A percentile compares a stretch with the other conserved stretches of the same genome.
Evolutionary conservation across 108 stramenopile genomes (phyloP).

Genomic region (Tribonema minus): DNA sequence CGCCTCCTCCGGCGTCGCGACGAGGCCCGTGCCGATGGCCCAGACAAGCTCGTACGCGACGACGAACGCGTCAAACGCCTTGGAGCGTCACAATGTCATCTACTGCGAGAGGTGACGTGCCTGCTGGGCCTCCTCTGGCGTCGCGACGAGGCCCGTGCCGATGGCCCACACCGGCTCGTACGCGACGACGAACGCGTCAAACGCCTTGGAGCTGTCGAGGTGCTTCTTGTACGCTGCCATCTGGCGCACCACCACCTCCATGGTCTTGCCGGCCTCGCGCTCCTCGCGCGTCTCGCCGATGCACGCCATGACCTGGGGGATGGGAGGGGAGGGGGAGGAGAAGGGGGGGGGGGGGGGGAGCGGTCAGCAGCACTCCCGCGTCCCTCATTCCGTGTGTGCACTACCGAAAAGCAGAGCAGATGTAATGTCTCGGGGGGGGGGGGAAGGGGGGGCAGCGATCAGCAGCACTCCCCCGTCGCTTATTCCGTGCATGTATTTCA

Average conservation of each 20-base stretch:
- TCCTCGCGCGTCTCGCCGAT: conserved; percentile 94
- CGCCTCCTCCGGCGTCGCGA: conserved; percentile 84
- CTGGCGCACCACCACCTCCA: conserved; percentile 92
- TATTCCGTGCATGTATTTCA: too few relatives aligned
- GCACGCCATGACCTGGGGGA: conserved; percentile 91
- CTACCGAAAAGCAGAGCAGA: too few relatives aligned
- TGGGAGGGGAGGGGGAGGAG: too few relatives aligned
- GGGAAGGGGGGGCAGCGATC: too few relatives aligned
- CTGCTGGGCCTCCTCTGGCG: conserved; percentile 93
- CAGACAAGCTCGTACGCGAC: too few relatives aligned
- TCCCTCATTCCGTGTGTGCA: too few relatives aligned
- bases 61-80: conserved; percentile 42
- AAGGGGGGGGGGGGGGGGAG: too few relatives aligned
- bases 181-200: conserved; percentile 62
- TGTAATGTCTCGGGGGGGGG: too few relatives aligned
- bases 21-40: conserved; percentile 88
- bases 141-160: conserved; percentile 83
- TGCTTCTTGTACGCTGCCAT: conserved; percentile 73
- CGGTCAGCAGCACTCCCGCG: too few relatives aligned
- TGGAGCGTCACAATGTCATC: too few relatives aligned
- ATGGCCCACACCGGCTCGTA: conserved; percentile 98
- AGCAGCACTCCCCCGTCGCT: too few relatives aligned
- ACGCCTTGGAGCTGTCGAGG: background rate
- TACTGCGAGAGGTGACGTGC: too few relatives aligned
- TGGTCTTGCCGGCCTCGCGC: conserved; percentile 91